Base-by-base conservation (phyloP, 2,329 filamentous ascomycete species). In the Aureobasidium sp. region DNA sequence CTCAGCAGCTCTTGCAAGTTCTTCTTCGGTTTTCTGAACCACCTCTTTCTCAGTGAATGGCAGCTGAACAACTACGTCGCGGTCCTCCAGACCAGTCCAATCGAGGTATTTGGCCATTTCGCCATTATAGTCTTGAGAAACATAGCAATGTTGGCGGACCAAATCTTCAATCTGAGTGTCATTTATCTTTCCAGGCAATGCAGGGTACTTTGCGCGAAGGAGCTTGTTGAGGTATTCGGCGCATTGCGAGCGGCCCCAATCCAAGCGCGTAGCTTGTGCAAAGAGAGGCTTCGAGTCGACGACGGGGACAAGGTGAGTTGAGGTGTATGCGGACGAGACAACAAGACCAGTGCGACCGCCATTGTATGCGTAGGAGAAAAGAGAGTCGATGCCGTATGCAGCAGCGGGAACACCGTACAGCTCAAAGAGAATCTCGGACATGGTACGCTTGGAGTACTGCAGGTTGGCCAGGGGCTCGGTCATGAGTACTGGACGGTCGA, bases 381-480 rank as follows among this genome's bases (percentile, higher is more conserved):
- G 83, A 11, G 92, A 95, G 74, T 99, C 94, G 76, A 99, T 92
- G 57, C 94, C 94, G 75, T 94, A 97, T 21, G 92, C 89, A 30
- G 97, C 82, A 1, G 90, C 93, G 0, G 94, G 93, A 11, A 90
- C 92, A 63, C 86, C 85, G 74, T 99, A 99, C 75, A 91, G 95
- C 75, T 99, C 94, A 73, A 97, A 99, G 11, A 99, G 79, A 61
- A 97, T 93, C 72, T 99, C 94, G 47, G 90, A 96, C 93, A 97
- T 97, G 67, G 70, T 68, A 93, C 67, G 59, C 55, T 92, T 81
- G 50, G 91, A 88, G 72, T 99, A 99, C 13, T 85, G 86, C 63
- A 96, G 74, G 74, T 97, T 97, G 32, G 92, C 94, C 62, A 97
- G 86, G 0, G 94, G 87, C 75, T 99, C 94, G 0, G 94, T 99